Conservation (phyloP, 306 rosid genomes). For the Castanospermum australe region DNA sequence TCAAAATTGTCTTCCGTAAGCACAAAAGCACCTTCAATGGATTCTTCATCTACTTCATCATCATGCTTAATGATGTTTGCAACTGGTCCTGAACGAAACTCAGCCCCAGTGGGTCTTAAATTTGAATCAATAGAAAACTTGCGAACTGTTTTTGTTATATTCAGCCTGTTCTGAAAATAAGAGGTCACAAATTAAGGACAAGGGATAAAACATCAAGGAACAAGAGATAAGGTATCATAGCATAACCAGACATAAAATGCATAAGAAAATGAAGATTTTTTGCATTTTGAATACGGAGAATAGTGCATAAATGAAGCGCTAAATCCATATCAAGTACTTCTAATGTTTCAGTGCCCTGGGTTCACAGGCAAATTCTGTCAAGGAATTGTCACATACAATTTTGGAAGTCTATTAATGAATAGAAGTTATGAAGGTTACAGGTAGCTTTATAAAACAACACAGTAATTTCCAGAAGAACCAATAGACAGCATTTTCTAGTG, state of each 20-base stretch:
- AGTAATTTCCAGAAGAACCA: constrained; percentile 4
- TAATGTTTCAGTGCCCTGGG: constrained; percentile 14
- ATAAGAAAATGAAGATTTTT: constrained; percentile 3
- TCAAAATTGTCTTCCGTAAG: constrained; percentile 63
- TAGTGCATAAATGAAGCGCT: background rate
- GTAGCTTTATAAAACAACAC: background rate
- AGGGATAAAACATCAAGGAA: constrained; percentile 16
- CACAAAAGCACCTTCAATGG: constrained; percentile 59
- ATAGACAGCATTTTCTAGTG: background rate
- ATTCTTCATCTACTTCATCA: constrained; percentile 64
- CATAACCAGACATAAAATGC: constrained; percentile 17
- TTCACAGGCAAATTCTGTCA: constrained; percentile 2
- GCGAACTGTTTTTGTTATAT: constrained; percentile 88
- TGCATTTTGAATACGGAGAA: constrained; percentile 12
- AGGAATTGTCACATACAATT: background rate
- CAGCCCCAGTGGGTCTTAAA: constrained; percentile 74
- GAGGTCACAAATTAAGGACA: constrained; percentile 43
- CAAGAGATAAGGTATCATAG: background rate
- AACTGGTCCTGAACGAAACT: constrained; percentile 69
- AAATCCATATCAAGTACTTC: constrained; percentile 11
- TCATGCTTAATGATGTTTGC: constrained; percentile 72
- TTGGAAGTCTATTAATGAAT: background rate
- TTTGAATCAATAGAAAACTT: constrained; percentile 80
- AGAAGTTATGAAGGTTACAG: background rate
- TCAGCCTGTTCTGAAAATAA: constrained; percentile 89